Conservation (phyloP, 192 early-diverging fungal genomes). For the Linnemannia schmuckeri region DNA sequence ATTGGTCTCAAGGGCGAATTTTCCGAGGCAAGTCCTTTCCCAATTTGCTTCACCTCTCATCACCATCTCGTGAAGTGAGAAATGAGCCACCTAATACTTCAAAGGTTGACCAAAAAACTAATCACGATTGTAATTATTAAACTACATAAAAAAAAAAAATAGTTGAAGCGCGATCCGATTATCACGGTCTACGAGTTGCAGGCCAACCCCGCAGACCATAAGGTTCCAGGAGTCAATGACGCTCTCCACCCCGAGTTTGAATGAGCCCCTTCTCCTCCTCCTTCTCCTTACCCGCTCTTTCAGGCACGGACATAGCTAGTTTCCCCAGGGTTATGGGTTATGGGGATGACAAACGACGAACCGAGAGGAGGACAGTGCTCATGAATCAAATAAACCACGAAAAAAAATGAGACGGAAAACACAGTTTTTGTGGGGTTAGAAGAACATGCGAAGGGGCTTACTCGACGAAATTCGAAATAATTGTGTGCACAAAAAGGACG, state of each 20-base stretch:
- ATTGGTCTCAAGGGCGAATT: constrained; percentile 95
- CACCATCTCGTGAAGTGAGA: too few species aligned
- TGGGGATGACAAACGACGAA: background rate
- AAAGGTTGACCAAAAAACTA: background rate
- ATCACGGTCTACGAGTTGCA: constrained; percentile 81
- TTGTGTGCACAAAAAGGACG: background rate
- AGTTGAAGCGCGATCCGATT: constrained; percentile 76
- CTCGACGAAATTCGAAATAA: background rate
- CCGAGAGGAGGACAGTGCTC: background rate
- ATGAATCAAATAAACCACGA: background rate
- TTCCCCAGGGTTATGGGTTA: too few species aligned
- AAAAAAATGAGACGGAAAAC: background rate
- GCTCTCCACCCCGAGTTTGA: constrained; percentile 62
- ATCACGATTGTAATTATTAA: background rate
- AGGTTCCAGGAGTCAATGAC: constrained; percentile 64
- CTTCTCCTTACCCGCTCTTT: too few species aligned
- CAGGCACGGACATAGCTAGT: too few species aligned
- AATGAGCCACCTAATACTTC: background rate
- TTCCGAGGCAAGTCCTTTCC: constrained; percentile 66
- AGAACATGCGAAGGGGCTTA: background rate
- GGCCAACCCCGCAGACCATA: constrained; percentile 82
- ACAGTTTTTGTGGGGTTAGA: background rate
- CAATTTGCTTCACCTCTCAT: background rate
- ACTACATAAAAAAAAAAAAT: background rate
- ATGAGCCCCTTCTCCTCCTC: constrained; percentile 25